These are phyloP conservation scores for Zasmidium angulare DNA, from an alignment of 2,329 filamentous ascomycete species.

Conservation along the genomic window DNA sequence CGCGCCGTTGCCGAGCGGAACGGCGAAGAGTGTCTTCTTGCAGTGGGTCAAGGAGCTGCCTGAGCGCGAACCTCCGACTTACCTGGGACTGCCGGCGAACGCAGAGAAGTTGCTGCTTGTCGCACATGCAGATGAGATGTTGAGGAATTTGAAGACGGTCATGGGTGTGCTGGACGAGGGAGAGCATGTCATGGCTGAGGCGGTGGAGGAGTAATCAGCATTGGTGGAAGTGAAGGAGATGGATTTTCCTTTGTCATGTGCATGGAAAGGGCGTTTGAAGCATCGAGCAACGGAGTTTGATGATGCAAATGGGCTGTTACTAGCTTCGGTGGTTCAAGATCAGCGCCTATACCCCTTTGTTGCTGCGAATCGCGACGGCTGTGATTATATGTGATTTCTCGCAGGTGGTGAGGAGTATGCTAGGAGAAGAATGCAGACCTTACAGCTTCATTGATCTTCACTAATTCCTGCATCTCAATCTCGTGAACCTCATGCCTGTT, in stretches of 20 bases:
- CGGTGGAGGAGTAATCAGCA: conserved; percentile 12
- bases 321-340: background rate
- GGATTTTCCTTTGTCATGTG: conserved; percentile 7
- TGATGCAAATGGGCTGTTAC: too few relatives aligned
- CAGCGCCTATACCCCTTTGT: conserved; percentile 8
- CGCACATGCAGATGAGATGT: conserved; percentile 80
- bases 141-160: conserved; percentile 80
- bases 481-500: too few relatives aligned
- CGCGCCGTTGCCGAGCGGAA: conserved; percentile 74
- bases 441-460: too few relatives aligned
- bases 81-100: conserved; percentile 88
- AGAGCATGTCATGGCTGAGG: conserved; percentile 71
- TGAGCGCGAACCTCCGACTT: conserved; percentile 93
- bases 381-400: background rate
- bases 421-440: background rate
- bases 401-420: background rate
- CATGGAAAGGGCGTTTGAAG: background rate
- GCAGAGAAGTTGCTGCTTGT: conserved; percentile 94
- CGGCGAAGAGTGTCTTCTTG: conserved; percentile 80
- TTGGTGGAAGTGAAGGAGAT: background rate
- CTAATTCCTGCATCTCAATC: too few relatives aligned
- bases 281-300: background rate
- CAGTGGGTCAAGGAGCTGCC: conserved; percentile 89
- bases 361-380: background rate
- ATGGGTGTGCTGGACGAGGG: conserved; percentile 89